Evolutionary conservation across 306 rosid species (phyloP).

Genomic region (Trifolium dubium): DNA sequence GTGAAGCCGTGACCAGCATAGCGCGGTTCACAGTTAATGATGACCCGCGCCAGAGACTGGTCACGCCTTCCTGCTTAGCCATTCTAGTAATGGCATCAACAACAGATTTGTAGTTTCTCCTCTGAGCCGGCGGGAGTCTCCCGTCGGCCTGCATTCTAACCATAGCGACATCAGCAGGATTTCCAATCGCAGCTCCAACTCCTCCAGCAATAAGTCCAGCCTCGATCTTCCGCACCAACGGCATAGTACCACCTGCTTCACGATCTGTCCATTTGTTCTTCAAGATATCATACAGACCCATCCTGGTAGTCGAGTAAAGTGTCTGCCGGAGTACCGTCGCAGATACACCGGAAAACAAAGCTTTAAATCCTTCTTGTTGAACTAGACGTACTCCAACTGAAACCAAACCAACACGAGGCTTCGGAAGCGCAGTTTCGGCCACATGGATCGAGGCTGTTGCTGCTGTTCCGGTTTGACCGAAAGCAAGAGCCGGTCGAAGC

Average conservation of each 20-base stretch:
- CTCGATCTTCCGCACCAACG: slow-evolving; percentile 52
- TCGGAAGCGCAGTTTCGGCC: background rate
- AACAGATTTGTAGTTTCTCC: slow-evolving; percentile 72
- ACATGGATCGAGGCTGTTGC: slow-evolving; percentile 51
- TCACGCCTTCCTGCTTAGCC: slow-evolving; percentile 63
- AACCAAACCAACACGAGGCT: slow-evolving; percentile 57
- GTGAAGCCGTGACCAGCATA: slow-evolving; percentile 83
- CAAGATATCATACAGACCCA: slow-evolving; percentile 79
- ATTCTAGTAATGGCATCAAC: slow-evolving; percentile 67
- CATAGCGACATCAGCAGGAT: slow-evolving; percentile 85
- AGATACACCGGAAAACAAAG: slow-evolving; percentile 77
- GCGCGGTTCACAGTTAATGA: slow-evolving; percentile 80
- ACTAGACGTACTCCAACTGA: slow-evolving; percentile 60
- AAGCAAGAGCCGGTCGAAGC: slow-evolving; percentile 63
- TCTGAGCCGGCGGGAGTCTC: slow-evolving; percentile 63
- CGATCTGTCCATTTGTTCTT: slow-evolving; percentile 70
- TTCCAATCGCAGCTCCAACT: slow-evolving; percentile 65
- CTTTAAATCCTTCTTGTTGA: slow-evolving; percentile 69
- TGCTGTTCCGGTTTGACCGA: slow-evolving; percentile 35
- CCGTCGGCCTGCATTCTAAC: slow-evolving; percentile 88
- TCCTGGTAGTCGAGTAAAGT: slow-evolving; percentile 79
- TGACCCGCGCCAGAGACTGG: slow-evolving; percentile 80
- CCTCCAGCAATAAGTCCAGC: slow-evolving; percentile 77
- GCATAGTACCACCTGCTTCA: slow-evolving; percentile 50
- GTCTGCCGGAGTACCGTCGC: slow-evolving; percentile 82